Evolutionary conservation across 2,329 filamentous ascomycete genomes (phyloP).

Genomic region (Fusarium denticulatum): DNA sequence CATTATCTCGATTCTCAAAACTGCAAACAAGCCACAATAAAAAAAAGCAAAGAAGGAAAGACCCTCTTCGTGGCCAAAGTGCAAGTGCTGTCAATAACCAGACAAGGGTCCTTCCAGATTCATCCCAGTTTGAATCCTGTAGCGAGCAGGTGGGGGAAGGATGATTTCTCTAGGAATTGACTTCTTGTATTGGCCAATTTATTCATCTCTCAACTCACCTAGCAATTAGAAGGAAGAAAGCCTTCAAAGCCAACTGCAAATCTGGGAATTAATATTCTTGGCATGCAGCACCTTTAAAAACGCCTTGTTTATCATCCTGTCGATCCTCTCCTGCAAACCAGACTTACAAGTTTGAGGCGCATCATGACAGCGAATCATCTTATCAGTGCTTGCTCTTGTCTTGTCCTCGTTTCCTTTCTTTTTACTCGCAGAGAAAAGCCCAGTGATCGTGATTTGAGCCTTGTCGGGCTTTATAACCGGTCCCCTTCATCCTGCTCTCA

Average conservation of each 20-base stretch:
- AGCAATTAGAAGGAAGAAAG: not conserved
- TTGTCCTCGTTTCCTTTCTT: constrained; percentile 5
- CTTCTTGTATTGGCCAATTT: constrained; percentile 2
- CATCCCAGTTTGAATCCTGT: constrained; percentile 10
- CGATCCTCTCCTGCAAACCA: not conserved
- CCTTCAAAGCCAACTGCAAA: not conserved
- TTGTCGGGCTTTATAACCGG: constrained; percentile 4
- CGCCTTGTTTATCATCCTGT: not conserved
- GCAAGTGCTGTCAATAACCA: not conserved
- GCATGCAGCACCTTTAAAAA: not conserved
- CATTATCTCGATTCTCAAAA: not conserved
- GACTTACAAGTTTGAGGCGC: not conserved
- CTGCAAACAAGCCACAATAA: not conserved
- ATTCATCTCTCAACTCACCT: not conserved
- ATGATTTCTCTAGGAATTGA: constrained; percentile 5
- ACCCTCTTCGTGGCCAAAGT: not conserved
- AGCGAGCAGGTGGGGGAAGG: constrained; percentile 4
- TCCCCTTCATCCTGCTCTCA: not conserved
- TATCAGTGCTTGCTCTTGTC: not conserved
- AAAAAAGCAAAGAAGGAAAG: not conserved
- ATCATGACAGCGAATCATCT: not conserved
- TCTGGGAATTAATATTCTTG: not conserved
- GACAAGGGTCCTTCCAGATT: constrained; percentile 8
- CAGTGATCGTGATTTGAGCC: not conserved
- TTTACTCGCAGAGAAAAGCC: not conserved